Evolutionary conservation across 768 basidiomycete species (phyloP), one percentile per base, ranked within the genome.

Genomic region (Lactarius deliciosus): DNA sequence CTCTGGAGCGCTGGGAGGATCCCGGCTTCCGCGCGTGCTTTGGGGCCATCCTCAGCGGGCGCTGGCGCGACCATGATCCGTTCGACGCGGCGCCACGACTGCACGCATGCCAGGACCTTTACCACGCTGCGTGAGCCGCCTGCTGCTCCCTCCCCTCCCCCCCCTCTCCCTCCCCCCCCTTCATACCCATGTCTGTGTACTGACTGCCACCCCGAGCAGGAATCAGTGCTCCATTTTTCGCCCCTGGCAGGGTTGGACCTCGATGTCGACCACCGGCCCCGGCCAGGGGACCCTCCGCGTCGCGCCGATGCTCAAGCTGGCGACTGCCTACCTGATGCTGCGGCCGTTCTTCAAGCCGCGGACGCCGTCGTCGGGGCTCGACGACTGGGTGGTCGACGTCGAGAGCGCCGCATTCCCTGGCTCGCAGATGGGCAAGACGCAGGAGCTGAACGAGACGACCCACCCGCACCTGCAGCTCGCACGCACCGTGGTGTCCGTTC

Each of bases 1-100:
- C 84, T 0, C 85, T 92, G 32, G 92, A 94, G 74, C 81, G 92
- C 15, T 89, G 87, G 88, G 86, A 89, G 75, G 87, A 91, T 74
- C 74, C 79, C 1, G 73, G 70, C 7, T 87, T 86, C 75, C 79
- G 86, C 59, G 77, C 76, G 5, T 89, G 85, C 72, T 91, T 88
- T 69, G 77, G 77, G 6, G 82, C 85, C 57, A 87, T 91, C 58
- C 78, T 91, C 56, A 74, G 73, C 32, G 87, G 88, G 0, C 77
- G 83, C 60, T 91, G 89, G 88, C 79, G 79, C 40, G 72, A 79
- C 47, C 88, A 91, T 71, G 87, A 91, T 73, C 84, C 88, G 4
- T 91, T 86, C 69, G 85, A 85, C 40, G 77, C 89, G 4, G 81
- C 81, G 50, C 81, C 83, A 40, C 81, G 89, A 45, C 75, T 91